These are phyloP conservation scores for Sugiyamaella grinbergsii DNA, from an alignment of 1,139 yeast species.

Conservation along the genomic window DNA sequence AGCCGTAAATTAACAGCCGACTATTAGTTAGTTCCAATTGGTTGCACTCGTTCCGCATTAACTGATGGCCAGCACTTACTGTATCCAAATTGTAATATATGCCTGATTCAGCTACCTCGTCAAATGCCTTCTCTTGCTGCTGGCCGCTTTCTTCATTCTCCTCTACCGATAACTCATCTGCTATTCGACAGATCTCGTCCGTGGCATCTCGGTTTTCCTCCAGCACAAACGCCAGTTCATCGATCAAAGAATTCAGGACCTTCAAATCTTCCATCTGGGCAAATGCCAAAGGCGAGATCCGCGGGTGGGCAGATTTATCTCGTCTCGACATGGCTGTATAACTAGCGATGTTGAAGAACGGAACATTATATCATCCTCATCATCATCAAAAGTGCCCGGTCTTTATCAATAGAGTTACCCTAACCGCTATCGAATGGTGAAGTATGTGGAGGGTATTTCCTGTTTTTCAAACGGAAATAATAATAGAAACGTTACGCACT, in stretches of 20 bases:
- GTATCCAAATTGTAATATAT: conserved; percentile 16
- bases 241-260: conserved; percentile 35
- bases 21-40: too few species aligned
- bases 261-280: conserved; percentile 37
- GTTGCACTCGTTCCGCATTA: too few species aligned
- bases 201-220: conserved; percentile 35
- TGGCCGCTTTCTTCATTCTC: conserved; percentile 7
- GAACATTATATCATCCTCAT: too few species aligned
- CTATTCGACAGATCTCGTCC: conserved; percentile 34
- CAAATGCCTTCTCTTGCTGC: background rate
- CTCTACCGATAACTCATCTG: conserved; percentile 37
- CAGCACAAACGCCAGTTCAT: conserved; percentile 34
- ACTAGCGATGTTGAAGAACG: too few species aligned
- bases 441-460: too few species aligned
- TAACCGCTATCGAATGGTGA: conserved; percentile 2
- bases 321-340: conserved; percentile 16
- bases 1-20: conserved; percentile 16
- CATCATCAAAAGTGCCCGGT: too few species aligned
- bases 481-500: background rate
- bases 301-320: conserved; percentile 10
- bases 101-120: conserved; percentile 19
- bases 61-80: conserved; percentile 4
- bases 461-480: too few species aligned
- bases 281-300: conserved; percentile 22
- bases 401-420: too few species aligned